Conservation (phyloP, 805 yeast species). For the Metschnikowia corniflorae region DNA sequence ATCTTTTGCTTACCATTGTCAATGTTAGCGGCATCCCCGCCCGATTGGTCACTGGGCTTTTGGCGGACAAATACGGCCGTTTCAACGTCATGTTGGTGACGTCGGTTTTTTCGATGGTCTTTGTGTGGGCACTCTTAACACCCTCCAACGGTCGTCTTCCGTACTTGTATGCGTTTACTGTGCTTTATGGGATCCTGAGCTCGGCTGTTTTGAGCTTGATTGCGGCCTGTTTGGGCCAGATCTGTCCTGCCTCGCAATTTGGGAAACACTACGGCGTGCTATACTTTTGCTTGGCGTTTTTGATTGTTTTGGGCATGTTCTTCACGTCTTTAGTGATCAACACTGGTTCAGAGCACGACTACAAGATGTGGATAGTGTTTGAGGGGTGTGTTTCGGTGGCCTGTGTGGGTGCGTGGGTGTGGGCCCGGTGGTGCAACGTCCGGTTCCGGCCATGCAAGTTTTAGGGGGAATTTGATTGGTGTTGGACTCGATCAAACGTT, state of each 20-base stretch:
- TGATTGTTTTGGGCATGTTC: constrained; percentile 13
- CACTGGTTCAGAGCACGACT: constrained; percentile 9
- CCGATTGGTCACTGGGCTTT: constrained; percentile 28
- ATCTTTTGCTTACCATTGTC: constrained; percentile 44
- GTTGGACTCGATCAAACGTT: too few species aligned
- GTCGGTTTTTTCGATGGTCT: constrained; percentile 29
- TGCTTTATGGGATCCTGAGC: constrained; percentile 53
- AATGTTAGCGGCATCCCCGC: constrained; percentile 44
- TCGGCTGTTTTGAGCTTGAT: constrained; percentile 64
- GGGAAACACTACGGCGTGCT: constrained; percentile 71
- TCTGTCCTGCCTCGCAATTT: constrained; percentile 59
- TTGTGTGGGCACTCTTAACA: constrained; percentile 24
- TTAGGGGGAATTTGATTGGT: not conserved
- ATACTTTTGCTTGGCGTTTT: constrained; percentile 29
- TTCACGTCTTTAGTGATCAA: constrained; percentile 12
- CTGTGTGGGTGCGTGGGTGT: constrained; percentile 10
- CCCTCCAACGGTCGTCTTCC: constrained; percentile 27
- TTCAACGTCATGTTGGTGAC: constrained; percentile 47
- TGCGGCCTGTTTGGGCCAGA: constrained; percentile 64
- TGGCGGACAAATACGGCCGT: constrained; percentile 42
- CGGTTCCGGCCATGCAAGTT: constrained; percentile 12
- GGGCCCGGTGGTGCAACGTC: constrained; percentile 16
- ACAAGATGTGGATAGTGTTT: constrained; percentile 13
- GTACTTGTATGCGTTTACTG: constrained; percentile 50
- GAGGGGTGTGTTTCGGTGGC: constrained; percentile 11